Conservation (phyloP, 352 stramenopile species). For the Lagenidium sp. region DNA sequence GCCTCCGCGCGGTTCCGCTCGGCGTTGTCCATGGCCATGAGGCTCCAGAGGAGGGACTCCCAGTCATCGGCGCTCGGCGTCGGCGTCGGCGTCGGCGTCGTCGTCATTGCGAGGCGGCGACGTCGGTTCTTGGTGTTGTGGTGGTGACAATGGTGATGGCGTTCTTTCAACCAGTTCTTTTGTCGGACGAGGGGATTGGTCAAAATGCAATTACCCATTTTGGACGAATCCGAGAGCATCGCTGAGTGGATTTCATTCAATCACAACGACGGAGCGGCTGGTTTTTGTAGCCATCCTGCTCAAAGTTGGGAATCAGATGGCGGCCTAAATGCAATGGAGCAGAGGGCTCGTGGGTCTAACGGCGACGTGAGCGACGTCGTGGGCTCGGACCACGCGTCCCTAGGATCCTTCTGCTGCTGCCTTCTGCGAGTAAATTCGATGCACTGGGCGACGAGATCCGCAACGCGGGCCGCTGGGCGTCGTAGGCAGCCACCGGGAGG, state of each 20-base stretch:
- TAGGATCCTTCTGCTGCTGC: background rate
- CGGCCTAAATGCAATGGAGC: too few species aligned
- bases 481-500: slow-evolving; percentile 12
- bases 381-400: too few species aligned
- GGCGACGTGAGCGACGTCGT: too few species aligned
- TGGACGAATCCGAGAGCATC: slow-evolving; percentile 1
- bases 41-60: slow-evolving; percentile 59
- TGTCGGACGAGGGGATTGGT: slow-evolving; percentile 4
- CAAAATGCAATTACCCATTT: slow-evolving; percentile 7
- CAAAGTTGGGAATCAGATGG: too few species aligned
- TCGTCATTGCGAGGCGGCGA: too few species aligned
- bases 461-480: background rate
- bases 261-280: too few species aligned
- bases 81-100: too few species aligned
- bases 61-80: slow-evolving; percentile 25
- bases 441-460: too few species aligned
- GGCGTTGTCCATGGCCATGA: slow-evolving; percentile 65
- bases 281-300: too few species aligned
- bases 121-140: too few species aligned
- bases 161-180: slow-evolving; percentile 19
- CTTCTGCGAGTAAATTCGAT: too few species aligned
- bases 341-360: too few species aligned
- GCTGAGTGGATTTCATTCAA: slow-evolving; percentile 10
- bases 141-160: background rate
- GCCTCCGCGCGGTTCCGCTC: slow-evolving; percentile 57